phyloP scores from a whole-genome alignment of 108 stramenopile species.

The Cyclotella choctawhatcheeana region DNA sequence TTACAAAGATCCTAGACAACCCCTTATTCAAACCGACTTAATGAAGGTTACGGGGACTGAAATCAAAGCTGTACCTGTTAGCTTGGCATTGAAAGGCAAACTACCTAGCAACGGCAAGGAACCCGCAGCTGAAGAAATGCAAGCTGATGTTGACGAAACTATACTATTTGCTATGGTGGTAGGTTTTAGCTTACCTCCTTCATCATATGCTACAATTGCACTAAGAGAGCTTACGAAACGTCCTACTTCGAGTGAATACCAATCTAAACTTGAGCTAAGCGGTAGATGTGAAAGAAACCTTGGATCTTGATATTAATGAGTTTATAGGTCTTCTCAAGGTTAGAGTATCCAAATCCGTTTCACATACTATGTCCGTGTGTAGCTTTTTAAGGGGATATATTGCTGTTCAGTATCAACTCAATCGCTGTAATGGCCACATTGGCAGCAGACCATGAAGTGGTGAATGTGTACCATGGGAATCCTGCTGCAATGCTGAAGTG shows the following conservation, averaged over 20 bases:
- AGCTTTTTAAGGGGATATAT: no score
- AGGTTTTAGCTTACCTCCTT: conserved; percentile 89
- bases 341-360: no score
- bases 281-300: conserved; percentile 53
- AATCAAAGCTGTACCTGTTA: conserved; percentile 11
- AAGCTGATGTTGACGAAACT: conserved; percentile 2
- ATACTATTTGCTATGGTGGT: conserved; percentile 76
- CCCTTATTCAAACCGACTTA: conserved; percentile 82
- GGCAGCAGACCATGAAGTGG: no score
- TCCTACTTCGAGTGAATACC: conserved; percentile 85
- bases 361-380: no score
- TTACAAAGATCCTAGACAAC: conserved; percentile 81
- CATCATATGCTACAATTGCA: conserved; percentile 90
- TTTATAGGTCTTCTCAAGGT: no score
- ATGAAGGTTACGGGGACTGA: conserved; percentile 69
- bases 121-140: conserved; percentile 1
- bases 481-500: no score
- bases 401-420: no score
- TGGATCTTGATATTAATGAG: no score
- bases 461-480: no score
- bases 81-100: not conserved
- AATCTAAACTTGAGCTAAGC: conserved; percentile 65
- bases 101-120: not conserved
- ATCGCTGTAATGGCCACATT: no score
- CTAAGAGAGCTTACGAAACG: conserved; percentile 86